phyloP scores from a whole-genome alignment of 2,329 filamentous ascomycete genomes.

The Trichoderma lentiforme region DNA sequence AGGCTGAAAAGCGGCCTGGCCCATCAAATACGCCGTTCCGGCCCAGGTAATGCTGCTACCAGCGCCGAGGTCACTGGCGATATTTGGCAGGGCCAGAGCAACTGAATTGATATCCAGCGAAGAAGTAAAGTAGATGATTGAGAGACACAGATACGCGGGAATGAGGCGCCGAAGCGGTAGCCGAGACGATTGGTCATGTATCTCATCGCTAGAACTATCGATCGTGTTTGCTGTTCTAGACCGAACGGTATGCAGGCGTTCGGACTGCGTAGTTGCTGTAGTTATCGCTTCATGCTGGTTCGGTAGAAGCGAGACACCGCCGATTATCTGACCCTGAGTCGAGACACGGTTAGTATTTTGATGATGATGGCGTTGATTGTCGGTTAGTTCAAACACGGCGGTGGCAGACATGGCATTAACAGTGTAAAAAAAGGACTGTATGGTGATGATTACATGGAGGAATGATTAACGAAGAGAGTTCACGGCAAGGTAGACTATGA shows the following conservation, averaged over 20 bases:
- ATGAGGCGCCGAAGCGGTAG: background rate
- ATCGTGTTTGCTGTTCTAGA: background rate
- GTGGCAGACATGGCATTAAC: background rate
- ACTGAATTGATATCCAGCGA: background rate
- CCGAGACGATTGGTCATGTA: background rate
- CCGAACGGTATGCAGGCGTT: background rate
- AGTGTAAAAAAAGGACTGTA: background rate
- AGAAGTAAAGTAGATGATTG: background rate
- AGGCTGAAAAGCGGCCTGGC: background rate
- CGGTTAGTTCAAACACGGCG: background rate
- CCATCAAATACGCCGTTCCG: background rate
- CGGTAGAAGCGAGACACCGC: background rate
- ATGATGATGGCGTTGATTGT: background rate
- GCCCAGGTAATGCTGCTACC: background rate
- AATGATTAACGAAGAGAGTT: background rate
- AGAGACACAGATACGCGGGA: background rate
- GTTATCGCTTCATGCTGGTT: background rate
- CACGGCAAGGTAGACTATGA: background rate
- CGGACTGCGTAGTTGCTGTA: background rate
- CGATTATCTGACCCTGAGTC: background rate
- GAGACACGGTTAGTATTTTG: background rate
- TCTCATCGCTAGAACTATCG: background rate
- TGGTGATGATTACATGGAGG: background rate
- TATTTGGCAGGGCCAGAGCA: background rate
- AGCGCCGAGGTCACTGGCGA: background rate